Evolutionary conservation across 768 basidiomycete genomes (phyloP).

Genomic region (Pleurotus giganteus): DNA sequence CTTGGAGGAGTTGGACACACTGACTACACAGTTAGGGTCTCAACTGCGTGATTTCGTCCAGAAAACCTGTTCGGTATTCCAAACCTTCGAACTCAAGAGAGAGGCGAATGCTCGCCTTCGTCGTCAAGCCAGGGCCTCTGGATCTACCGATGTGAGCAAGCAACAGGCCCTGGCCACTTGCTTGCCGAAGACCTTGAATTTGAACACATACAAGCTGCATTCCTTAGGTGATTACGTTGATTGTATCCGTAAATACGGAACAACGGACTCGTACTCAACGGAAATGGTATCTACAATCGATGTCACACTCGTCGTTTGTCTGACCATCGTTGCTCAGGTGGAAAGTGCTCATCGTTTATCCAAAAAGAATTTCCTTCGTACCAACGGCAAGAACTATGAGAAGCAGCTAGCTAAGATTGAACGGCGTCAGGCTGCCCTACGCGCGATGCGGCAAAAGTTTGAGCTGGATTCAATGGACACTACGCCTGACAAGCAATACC

Average conservation of each 20-base stretch:
- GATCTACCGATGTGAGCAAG: not conserved
- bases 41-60: constrained; percentile 4
- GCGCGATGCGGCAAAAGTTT: no score
- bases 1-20: not conserved
- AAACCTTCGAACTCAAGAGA: constrained; percentile 5
- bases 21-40: not conserved
- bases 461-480: no score
- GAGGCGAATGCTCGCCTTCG: not conserved
- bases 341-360: no score
- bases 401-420: no score
- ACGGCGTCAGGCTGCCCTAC: no score
- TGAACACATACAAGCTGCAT: constrained; percentile 10
- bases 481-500: no score
- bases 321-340: no score
- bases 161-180: not conserved
- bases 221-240: constrained; percentile 7
- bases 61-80: constrained; percentile 3
- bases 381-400: no score
- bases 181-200: constrained; percentile 1
- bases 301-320: no score
- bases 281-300: not conserved
- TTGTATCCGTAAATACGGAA: not conserved
- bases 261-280: no score
- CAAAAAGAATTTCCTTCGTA: no score
- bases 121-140: not conserved